Percentiles rank a stretch among this genome's conserved stretches.
Conservation (phyloP, 352 stramenopile species). For the Blastocystis sp. region DNA sequence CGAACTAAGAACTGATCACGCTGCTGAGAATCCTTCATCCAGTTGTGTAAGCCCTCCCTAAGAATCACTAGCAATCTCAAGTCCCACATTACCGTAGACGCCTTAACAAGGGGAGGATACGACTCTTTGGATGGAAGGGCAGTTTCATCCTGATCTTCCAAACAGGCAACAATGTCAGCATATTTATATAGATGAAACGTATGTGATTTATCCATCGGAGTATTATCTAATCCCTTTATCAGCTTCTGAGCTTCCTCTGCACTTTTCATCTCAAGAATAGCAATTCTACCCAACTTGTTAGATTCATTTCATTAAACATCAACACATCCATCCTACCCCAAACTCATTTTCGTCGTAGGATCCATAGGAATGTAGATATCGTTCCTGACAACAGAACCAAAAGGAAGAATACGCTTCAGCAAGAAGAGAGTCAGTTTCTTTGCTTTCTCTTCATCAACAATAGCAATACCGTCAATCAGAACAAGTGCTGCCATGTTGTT, state of each 20-base stretch:
- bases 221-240: slow-evolving; percentile 18
- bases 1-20: slow-evolving; percentile 39
- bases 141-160: not conserved
- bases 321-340: not conserved
- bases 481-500: slow-evolving; percentile 4
- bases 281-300: slow-evolving; percentile 2
- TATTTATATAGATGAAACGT: slow-evolving; percentile 45
- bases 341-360: slow-evolving; percentile 8
- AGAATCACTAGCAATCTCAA: not conserved
- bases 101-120: not conserved
- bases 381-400: slow-evolving; percentile 27
- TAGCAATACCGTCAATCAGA: slow-evolving; percentile 9
- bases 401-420: slow-evolving; percentile 5
- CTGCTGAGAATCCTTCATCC: slow-evolving; percentile 3
- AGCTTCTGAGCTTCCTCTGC: slow-evolving; percentile 1
- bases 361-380: slow-evolving; percentile 46
- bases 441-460: slow-evolving; percentile 49
- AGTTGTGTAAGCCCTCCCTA: not conserved
- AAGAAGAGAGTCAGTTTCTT: slow-evolving; percentile 44
- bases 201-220: slow-evolving; percentile 29
- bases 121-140: not conserved
- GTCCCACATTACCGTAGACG: not conserved
- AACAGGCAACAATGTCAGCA: not conserved
- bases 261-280: slow-evolving; percentile 20
- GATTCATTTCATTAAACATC: not conserved